Evolutionary conservation across 352 stramenopile species (phyloP).

Genomic region (Phytopythium boreale): DNA sequence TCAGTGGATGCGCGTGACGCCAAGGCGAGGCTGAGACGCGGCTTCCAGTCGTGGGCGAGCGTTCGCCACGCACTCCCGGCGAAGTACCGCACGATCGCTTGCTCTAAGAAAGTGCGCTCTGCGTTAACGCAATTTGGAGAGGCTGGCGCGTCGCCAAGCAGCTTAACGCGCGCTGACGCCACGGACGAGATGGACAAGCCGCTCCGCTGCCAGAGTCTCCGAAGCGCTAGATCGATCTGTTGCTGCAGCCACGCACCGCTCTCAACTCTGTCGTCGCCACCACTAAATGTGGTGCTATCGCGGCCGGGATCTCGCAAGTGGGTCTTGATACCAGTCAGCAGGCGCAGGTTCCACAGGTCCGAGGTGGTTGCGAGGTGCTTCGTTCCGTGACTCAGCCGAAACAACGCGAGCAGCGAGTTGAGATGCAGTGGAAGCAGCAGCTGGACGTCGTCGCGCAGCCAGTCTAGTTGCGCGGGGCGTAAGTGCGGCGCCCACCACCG

Average conservation of each 20-base stretch:
- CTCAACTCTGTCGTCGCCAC: background rate
- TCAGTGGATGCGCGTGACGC: background rate
- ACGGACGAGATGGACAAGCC: constrained; percentile 29
- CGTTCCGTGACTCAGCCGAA: constrained; percentile 40
- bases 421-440: constrained; percentile 39
- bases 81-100: constrained; percentile 31
- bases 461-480: constrained; percentile 16
- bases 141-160: constrained; percentile 10
- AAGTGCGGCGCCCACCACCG: constrained; percentile 36
- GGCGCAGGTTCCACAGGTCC: constrained; percentile 41
- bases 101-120: constrained; percentile 18
- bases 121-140: background rate
- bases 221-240: constrained; percentile 41
- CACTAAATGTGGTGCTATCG: background rate
- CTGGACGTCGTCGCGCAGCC: constrained; percentile 30
- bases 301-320: background rate
- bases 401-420: constrained; percentile 55
- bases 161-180: constrained; percentile 30
- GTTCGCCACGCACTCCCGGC: constrained; percentile 19
- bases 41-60: constrained; percentile 24
- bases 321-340: constrained; percentile 16
- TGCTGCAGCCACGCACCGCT: constrained; percentile 37
- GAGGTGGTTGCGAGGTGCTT: constrained; percentile 24
- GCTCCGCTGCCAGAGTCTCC: constrained; percentile 32
- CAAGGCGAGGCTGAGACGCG: constrained; percentile 28